Conservation (phyloP, 208 protist species). For the Wallacemonas rigidus region DNA sequence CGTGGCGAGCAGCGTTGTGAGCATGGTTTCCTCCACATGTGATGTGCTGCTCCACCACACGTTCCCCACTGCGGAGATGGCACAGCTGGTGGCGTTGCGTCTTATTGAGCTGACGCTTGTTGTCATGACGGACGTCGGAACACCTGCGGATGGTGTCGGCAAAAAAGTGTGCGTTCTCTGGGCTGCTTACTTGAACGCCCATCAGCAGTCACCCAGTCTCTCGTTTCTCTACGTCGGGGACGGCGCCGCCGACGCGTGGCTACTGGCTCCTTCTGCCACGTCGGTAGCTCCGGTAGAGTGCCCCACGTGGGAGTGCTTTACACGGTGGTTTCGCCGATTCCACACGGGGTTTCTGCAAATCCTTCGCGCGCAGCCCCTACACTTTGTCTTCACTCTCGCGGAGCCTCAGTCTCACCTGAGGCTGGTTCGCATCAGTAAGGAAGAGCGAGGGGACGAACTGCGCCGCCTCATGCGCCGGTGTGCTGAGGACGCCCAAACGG, state of each 20-base stretch:
- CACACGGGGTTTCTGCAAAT: slow-evolving; percentile 9
- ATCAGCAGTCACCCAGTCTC: not conserved
- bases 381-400: slow-evolving; percentile 10
- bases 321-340: slow-evolving; percentile 4
- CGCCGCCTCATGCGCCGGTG: slow-evolving; percentile 1
- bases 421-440: not conserved
- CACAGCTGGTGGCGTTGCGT: slow-evolving; percentile 35
- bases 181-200: slow-evolving; percentile 21
- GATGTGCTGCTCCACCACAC: slow-evolving; percentile 48
- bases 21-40: slow-evolving; percentile 41
- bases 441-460: slow-evolving; percentile 11
- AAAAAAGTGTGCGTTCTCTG: slow-evolving; percentile 44
- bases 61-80: slow-evolving; percentile 47
- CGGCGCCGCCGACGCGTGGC: slow-evolving; percentile 10
- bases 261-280: not conserved
- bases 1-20: slow-evolving; percentile 37
- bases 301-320: slow-evolving; percentile 11
- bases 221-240: slow-evolving; percentile 9
- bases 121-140: slow-evolving; percentile 20
- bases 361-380: not conserved
- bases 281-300: not conserved
- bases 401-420: slow-evolving; percentile 20
- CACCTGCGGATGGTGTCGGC: slow-evolving; percentile 17
- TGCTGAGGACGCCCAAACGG: not conserved
- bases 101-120: slow-evolving; percentile 55